phyloP scores from a whole-genome alignment of 371 early-diverging fungal genomes.

The Mucor plumbeus region DNA sequence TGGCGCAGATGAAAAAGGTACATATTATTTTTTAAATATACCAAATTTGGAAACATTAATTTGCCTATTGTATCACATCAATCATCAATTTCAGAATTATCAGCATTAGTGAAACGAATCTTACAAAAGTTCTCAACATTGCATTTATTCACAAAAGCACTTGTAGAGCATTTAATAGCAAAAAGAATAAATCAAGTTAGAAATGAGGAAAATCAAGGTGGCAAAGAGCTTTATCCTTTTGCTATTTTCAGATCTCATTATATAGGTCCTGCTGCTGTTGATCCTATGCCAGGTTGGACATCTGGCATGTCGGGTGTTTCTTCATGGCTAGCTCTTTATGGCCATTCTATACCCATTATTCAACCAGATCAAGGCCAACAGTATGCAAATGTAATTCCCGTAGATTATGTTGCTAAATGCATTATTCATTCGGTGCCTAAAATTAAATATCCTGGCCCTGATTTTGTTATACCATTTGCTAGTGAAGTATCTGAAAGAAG shows the following conservation, averaged over 20 bases:
- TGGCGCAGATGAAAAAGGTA: slow-evolving; percentile 47
- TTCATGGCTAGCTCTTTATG: slow-evolving; percentile 32
- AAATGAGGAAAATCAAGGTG: slow-evolving; percentile 24
- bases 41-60: slow-evolving; percentile 19
- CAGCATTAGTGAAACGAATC: slow-evolving; percentile 27
- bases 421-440: slow-evolving; percentile 28
- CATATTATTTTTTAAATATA: slow-evolving; percentile 3
- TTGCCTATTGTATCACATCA: not conserved
- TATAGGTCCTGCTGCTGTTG: slow-evolving; percentile 45
- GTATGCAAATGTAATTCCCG: slow-evolving; percentile 42
- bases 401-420: slow-evolving; percentile 37
- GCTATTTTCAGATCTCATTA: slow-evolving; percentile 56
- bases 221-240: slow-evolving; percentile 37
- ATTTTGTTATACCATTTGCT: slow-evolving; percentile 28
- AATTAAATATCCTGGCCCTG: slow-evolving; percentile 21
- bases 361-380: slow-evolving; percentile 32
- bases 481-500: slow-evolving; percentile 7
- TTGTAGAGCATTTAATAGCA: slow-evolving; percentile 53
- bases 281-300: slow-evolving; percentile 58
- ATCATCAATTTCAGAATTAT: slow-evolving; percentile 17
- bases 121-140: slow-evolving; percentile 48
- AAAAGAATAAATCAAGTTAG: slow-evolving; percentile 41
- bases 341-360: slow-evolving; percentile 29
- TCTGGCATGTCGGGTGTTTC: slow-evolving; percentile 53
- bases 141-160: slow-evolving; percentile 57